Conservation (phyloP, 129 eudicot species). For the Tagetes patula region DNA sequence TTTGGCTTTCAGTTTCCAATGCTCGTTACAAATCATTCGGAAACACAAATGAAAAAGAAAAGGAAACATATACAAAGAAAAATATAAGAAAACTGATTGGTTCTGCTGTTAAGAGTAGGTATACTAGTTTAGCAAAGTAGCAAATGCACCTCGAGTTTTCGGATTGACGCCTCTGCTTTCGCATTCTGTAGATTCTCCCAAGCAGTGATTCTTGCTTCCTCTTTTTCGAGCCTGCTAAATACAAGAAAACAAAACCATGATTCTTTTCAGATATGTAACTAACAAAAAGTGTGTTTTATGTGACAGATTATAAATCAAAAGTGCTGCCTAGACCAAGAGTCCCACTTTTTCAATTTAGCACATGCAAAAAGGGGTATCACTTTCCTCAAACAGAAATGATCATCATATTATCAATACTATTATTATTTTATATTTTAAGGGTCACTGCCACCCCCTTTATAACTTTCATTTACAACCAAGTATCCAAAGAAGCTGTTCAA, state of each 20-base stretch:
- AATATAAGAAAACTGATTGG: background rate
- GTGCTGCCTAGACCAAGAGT: conserved; percentile 23
- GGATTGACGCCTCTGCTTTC: conserved; percentile 83
- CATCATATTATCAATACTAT: background rate
- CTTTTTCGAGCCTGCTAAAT: conserved; percentile 62
- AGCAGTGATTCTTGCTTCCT: conserved; percentile 87
- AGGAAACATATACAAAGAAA: background rate
- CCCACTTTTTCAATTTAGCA: conserved; percentile 15
- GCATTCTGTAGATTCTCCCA: conserved; percentile 99
- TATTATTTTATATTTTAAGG: conserved; percentile 4
- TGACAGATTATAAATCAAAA: conserved; percentile 5
- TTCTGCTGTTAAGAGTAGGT: background rate
- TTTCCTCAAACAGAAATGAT: background rate
- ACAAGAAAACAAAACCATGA: conserved; percentile 15
- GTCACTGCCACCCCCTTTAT: conserved; percentile 9
- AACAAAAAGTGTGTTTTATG: conserved; percentile 6
- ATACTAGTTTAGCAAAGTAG: background rate
- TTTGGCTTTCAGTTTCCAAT: background rate
- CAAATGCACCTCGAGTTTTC: conserved; percentile 73
- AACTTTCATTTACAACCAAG: conserved; percentile 18
- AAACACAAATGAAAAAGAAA: background rate
- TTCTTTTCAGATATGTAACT: conserved; percentile 6
- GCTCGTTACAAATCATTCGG: conserved; percentile 1
- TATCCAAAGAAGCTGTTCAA: conserved; percentile 16
- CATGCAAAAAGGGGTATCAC: conserved; percentile 5